Conservation (phyloP, 2,329 filamentous ascomycete species). For the Ophiocordyceps camponoti-leonardi region DNA sequence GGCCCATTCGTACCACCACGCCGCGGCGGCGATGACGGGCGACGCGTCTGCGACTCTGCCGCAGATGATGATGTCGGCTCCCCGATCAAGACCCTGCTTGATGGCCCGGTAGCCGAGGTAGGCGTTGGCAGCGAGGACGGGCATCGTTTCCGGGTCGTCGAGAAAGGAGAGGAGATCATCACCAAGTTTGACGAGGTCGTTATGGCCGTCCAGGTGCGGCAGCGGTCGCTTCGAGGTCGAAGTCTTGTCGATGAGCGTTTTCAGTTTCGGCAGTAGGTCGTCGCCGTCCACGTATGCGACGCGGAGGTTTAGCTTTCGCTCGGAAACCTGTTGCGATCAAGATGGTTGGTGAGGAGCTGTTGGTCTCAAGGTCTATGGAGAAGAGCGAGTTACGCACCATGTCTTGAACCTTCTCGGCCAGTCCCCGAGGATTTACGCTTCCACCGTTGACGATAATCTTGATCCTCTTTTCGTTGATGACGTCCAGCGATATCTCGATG, state of each 20-base stretch:
- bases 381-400: slow-evolving; percentile 3
- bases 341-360: not conserved
- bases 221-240: not conserved
- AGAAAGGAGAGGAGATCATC: slow-evolving; percentile 6
- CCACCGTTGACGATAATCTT: slow-evolving; percentile 40
- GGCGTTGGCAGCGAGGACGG: slow-evolving; percentile 20
- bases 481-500: slow-evolving; percentile 12
- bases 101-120: slow-evolving; percentile 32
- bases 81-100: slow-evolving; percentile 16
- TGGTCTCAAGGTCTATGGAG: not conserved
- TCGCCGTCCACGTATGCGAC: slow-evolving; percentile 22
- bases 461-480: slow-evolving; percentile 25
- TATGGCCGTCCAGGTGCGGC: slow-evolving; percentile 9
- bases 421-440: slow-evolving; percentile 31
- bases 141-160: slow-evolving; percentile 4
- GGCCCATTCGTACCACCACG: slow-evolving; percentile 32
- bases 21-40: slow-evolving; percentile 32
- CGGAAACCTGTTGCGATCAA: slow-evolving; percentile 5
- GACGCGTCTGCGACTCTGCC: slow-evolving; percentile 25
- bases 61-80: slow-evolving; percentile 24
- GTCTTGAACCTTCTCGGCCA: slow-evolving; percentile 19
- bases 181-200: slow-evolving; percentile 6
- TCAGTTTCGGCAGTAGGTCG: slow-evolving; percentile 11
- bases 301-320: slow-evolving; percentile 11
- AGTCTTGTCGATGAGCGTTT: slow-evolving; percentile 1